phyloP scores from a whole-genome alignment of 202 grass and related monocot genomes.

The Alloteropsis angusta region DNA sequence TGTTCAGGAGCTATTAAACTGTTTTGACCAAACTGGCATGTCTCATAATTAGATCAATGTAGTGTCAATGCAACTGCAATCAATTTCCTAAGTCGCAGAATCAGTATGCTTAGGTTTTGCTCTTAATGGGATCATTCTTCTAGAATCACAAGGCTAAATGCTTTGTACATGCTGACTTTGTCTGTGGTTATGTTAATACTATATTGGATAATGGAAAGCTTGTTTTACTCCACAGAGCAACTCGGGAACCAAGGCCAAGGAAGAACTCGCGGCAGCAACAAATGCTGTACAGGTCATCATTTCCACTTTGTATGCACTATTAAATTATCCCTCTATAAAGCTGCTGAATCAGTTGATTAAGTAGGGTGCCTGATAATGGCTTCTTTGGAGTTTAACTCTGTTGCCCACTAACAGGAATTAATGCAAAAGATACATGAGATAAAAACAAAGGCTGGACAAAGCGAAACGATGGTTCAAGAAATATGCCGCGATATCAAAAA shows the following conservation, averaged over 20 bases:
- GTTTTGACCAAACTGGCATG: neutral
- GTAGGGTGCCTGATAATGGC: neutral
- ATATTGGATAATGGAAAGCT: neutral
- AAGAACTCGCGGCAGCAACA: constrained; percentile 96
- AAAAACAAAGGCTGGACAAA: constrained; percentile 90
- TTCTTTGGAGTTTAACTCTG: constrained; percentile 21
- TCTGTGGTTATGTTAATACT: neutral
- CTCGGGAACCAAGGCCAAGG: constrained; percentile 97
- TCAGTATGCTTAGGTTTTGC: neutral
- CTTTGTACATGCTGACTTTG: neutral
- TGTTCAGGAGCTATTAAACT: neutral
- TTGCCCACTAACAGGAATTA: constrained; percentile 50
- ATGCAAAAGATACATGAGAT: constrained; percentile 97
- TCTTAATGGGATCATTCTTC: neutral
- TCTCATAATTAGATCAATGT: constrained; percentile 6
- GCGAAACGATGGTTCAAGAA: constrained; percentile 99
- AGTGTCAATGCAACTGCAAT: neutral
- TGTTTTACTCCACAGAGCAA: constrained; percentile 63
- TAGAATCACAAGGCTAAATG: neutral
- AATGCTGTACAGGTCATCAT: constrained; percentile 80
- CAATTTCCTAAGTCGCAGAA: neutral
- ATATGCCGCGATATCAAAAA: constrained; percentile 98
- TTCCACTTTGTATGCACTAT: neutral
- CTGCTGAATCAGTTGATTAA: neutral
- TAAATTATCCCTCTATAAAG: neutral